Percentiles rank a stretch among this genome's conserved stretches.
phyloP scores from a whole-genome alignment of 2,329 filamentous ascomycete genomes.

The Aquanectria penicillioides region DNA sequence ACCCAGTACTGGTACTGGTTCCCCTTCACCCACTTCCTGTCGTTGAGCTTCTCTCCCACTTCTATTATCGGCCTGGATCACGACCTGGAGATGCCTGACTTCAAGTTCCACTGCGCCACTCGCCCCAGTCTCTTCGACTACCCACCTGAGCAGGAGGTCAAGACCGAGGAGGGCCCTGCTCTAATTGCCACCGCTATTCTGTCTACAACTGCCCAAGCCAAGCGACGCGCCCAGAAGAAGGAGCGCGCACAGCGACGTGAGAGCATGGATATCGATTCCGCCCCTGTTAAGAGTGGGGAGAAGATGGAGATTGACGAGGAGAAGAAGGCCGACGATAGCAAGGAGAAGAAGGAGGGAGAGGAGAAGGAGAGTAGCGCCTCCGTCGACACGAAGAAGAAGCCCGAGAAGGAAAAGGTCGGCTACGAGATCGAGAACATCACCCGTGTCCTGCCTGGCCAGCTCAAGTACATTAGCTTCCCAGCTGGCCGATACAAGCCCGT shows the following conservation, averaged over 20 bases:
- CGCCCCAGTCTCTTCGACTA: conserved; percentile 97
- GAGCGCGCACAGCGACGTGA: conserved; percentile 89
- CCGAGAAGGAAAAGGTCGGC: conserved; percentile 94
- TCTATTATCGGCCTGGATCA: conserved; percentile 95
- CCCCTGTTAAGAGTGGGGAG: conserved; percentile 71
- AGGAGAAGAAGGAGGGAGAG: conserved; percentile 71
- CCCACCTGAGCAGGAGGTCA: conserved; percentile 94
- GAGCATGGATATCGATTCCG: conserved; percentile 93
- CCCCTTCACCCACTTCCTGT: conserved; percentile 96
- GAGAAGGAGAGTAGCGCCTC: conserved; percentile 66
- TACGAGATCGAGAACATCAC: conserved; percentile 98
- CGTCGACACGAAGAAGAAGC: conserved; percentile 82
- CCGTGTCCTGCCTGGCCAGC: conserved; percentile 87
- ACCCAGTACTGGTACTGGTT: conserved; percentile 99
- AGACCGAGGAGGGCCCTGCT: conserved; percentile 91
- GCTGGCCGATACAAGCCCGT: conserved; percentile 93
- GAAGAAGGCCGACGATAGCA: conserved; percentile 60
- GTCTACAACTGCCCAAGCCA: conserved; percentile 96
- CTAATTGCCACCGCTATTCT: conserved; percentile 95
- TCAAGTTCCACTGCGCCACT: conserved; percentile 96
- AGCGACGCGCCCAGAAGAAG: conserved; percentile 92
- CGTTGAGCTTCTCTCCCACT: conserved; percentile 95
- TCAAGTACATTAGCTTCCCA: conserved; percentile 95
- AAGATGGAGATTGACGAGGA: conserved; percentile 90
- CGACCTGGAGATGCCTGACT: conserved; percentile 89